A percentile compares a stretch with the other conserved stretches of the same genome.
phyloP scores from a whole-genome alignment of 345 rosid genomes.

The Eucalyptus polybractea region DNA sequence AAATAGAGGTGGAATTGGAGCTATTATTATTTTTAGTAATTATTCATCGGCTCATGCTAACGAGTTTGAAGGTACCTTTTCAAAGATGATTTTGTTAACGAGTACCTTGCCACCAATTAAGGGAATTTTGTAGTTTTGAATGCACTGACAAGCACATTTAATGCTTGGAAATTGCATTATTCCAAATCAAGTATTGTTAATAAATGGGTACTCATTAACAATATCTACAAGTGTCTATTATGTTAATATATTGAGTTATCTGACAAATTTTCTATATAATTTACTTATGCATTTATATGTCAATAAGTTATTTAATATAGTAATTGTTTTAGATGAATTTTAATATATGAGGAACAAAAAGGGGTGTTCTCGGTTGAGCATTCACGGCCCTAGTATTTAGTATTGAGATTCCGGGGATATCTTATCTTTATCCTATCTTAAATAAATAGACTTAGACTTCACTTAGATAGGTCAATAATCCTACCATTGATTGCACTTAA shows the following conservation, averaged over 20 bases:
- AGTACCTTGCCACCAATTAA: neutral
- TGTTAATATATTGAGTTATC: neutral
- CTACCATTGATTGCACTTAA: neutral
- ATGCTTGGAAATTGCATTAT: neutral
- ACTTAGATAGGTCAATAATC: neutral
- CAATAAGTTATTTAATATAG: neutral
- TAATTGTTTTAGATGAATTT: neutral
- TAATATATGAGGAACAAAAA: neutral
- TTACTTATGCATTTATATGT: neutral
- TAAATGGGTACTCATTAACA: neutral
- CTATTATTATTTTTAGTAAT: neutral
- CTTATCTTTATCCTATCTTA: neutral
- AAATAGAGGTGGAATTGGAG: neutral
- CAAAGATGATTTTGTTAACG: neutral
- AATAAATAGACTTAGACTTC: neutral
- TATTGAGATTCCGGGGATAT: neutral
- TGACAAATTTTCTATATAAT: neutral
- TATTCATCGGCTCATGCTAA: neutral
- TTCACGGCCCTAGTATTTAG: neutral
- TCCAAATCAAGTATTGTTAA: neutral
- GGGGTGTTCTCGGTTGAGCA: neutral
- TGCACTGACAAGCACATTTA: accelerated
- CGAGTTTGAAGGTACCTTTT: neutral
- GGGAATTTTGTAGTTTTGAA: neutral
- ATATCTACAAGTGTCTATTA: neutral